Evolutionary conservation across 331 rosid species (phyloP).

Genomic region (Malus hybrid): DNA sequence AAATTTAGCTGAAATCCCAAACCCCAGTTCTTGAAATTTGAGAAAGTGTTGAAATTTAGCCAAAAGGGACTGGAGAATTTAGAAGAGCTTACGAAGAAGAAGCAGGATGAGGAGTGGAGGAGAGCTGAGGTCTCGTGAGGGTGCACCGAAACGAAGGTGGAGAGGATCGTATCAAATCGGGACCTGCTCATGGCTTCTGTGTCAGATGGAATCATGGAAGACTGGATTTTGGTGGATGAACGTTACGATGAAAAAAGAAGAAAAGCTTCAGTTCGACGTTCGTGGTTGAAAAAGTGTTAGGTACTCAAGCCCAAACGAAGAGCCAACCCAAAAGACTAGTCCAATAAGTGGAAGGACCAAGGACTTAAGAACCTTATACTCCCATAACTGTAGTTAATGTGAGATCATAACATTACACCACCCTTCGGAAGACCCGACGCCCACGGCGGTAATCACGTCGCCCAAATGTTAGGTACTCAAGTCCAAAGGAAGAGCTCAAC

Average conservation of each 20-base stretch:
- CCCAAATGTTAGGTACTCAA: too few relatives aligned
- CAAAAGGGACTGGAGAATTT: background rate
- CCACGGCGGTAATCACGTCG: too few relatives aligned
- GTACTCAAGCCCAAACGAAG: too few relatives aligned
- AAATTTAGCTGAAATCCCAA: background rate
- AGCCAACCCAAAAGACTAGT: too few relatives aligned
- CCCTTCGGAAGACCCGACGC: too few relatives aligned
- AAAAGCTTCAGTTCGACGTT: background rate
- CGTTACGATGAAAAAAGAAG: background rate
- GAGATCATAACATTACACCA: too few relatives aligned
- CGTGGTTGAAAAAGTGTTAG: background rate
- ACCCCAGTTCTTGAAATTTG: background rate
- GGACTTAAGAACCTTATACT: too few relatives aligned
- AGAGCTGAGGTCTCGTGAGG: conserved; percentile 80
- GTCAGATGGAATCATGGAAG: background rate
- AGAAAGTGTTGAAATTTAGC: background rate
- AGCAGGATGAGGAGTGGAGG: conserved; percentile 75
- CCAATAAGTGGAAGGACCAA: too few relatives aligned
- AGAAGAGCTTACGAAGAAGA: conserved; percentile 69
- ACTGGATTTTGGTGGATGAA: background rate
- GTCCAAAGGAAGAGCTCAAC: too few relatives aligned
- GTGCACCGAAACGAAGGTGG: conserved; percentile 72
- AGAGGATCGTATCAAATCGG: conserved; percentile 45
- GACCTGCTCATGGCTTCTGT: conserved; percentile 36
- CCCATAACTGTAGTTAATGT: too few relatives aligned